Evolutionary conservation across 192 early-diverging fungal species (phyloP).

Genomic region (Phycomyces blakesleeanus): DNA sequence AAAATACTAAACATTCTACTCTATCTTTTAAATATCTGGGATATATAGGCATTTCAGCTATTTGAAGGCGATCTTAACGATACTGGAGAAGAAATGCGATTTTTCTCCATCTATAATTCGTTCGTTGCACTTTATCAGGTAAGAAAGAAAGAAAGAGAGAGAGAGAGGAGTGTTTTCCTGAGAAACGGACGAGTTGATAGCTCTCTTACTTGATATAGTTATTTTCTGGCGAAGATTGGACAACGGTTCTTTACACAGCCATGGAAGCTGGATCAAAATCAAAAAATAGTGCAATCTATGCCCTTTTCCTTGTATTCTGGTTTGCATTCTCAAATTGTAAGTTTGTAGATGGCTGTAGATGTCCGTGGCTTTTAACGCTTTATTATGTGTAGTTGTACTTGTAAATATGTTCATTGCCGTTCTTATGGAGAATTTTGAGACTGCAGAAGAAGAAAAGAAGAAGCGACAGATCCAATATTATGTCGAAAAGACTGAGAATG

Average conservation of each 20-base stretch:
- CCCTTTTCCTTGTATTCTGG: conserved; percentile 48
- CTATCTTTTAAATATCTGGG: neutral
- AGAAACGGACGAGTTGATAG: no score
- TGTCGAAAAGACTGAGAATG: conserved; percentile 28
- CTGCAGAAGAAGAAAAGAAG: conserved; percentile 51
- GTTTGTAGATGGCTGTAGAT: conserved; percentile 5
- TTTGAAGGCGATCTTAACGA: conserved; percentile 31
- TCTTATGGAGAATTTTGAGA: conserved; percentile 63
- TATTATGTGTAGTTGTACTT: conserved; percentile 45
- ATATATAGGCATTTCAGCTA: conserved; percentile 39
- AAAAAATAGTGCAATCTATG: conserved; percentile 37
- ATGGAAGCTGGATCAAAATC: conserved; percentile 35
- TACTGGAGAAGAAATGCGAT: conserved; percentile 31
- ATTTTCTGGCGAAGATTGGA: conserved; percentile 64
- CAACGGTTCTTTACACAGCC: conserved; percentile 47
- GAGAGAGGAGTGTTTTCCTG: no score
- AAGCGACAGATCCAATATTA: conserved; percentile 46
- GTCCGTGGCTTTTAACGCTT: neutral
- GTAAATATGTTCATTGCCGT: conserved; percentile 66
- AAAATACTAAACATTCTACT: neutral
- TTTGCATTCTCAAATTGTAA: conserved; percentile 59
- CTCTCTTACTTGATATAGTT: conserved; percentile 34
- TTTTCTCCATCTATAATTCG: conserved; percentile 51
- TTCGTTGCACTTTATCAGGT: conserved; percentile 55
- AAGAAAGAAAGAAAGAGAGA: no score